phyloP scores from a whole-genome alignment of 192 early-diverging fungal species.

The Podila epigama region DNA sequence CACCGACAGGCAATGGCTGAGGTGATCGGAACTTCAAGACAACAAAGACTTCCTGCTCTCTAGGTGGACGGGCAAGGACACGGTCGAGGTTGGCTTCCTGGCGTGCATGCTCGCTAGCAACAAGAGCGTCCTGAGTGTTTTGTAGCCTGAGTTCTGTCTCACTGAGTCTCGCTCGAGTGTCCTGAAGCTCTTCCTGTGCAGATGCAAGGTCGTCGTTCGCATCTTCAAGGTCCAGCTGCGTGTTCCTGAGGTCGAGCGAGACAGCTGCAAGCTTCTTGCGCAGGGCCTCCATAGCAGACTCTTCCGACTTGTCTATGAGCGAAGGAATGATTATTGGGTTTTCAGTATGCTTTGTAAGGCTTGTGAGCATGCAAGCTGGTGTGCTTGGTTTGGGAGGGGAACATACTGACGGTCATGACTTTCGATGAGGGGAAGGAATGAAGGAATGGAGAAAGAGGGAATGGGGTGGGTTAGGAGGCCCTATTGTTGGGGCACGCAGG shows the following conservation, averaged over 20 bases:
- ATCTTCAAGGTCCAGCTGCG: constrained; percentile 13
- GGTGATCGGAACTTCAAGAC: constrained; percentile 10
- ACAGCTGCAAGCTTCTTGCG: constrained; percentile 17
- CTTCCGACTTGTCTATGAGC: constrained; percentile 11
- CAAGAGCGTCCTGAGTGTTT: constrained; percentile 13
- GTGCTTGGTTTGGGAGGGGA: neutral
- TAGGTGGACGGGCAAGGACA: constrained; percentile 2
- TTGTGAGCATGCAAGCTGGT: neutral
- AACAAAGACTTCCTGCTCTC: constrained; percentile 12
- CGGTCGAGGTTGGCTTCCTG: constrained; percentile 15
- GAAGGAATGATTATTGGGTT: neutral
- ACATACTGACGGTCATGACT: constrained; percentile 20
- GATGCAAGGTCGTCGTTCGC: constrained; percentile 14
- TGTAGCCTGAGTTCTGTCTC: constrained; percentile 15
- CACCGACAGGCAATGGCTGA: constrained; percentile 15
- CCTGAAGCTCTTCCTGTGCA: constrained; percentile 12
- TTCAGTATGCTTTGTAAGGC: constrained; percentile 6
- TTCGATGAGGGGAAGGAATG: constrained; percentile 3
- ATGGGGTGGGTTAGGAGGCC: constrained; percentile 2
- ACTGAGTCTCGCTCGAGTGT: constrained; percentile 2
- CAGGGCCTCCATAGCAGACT: constrained; percentile 18
- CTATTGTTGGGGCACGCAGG: constrained; percentile 8
- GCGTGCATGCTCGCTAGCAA: constrained; percentile 14
- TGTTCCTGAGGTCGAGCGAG: constrained; percentile 34
- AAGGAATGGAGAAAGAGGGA: constrained; percentile 5